Evolutionary conservation across 768 basidiomycete species (phyloP).

Genomic region (Guyanaporus albipodus): DNA sequence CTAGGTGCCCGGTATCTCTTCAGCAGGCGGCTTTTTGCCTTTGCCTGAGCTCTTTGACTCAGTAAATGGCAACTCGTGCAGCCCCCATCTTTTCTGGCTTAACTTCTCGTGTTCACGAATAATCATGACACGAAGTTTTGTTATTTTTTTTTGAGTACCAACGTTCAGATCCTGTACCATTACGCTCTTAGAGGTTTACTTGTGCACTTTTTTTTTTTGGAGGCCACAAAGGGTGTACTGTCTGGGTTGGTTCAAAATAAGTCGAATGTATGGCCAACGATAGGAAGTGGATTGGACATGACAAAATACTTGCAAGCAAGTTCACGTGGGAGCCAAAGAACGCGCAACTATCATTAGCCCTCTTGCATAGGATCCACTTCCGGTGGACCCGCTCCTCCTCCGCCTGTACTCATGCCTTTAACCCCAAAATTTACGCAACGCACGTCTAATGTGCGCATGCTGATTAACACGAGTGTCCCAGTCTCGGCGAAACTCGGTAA

Average conservation of each 20-base stretch:
- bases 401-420: slow-evolving; percentile 29
- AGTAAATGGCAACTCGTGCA: background rate
- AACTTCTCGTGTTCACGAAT: too few relatives aligned
- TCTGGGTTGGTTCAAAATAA: too few relatives aligned
- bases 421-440: slow-evolving; percentile 57
- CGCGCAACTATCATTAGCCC: slow-evolving; percentile 11
- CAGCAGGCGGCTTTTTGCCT: slow-evolving; percentile 9
- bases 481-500: slow-evolving; percentile 79
- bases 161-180: too few relatives aligned
- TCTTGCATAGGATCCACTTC: slow-evolving; percentile 24
- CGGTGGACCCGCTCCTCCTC: slow-evolving; percentile 5
- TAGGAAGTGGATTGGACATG: background rate
- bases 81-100: too few relatives aligned
- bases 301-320: background rate
- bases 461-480: slow-evolving; percentile 74
- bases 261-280: too few relatives aligned
- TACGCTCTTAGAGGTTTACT: too few relatives aligned
- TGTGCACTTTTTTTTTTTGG: too few relatives aligned
- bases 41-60: slow-evolving; percentile 4
- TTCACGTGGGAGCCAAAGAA: background rate
- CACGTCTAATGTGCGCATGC: slow-evolving; percentile 71
- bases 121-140: too few relatives aligned
- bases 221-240: too few relatives aligned
- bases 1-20: slow-evolving; percentile 9
- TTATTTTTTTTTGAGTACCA: too few relatives aligned